Evolutionary conservation across 768 basidiomycete species (phyloP).

Genomic region (Leucosporidium scottii): DNA sequence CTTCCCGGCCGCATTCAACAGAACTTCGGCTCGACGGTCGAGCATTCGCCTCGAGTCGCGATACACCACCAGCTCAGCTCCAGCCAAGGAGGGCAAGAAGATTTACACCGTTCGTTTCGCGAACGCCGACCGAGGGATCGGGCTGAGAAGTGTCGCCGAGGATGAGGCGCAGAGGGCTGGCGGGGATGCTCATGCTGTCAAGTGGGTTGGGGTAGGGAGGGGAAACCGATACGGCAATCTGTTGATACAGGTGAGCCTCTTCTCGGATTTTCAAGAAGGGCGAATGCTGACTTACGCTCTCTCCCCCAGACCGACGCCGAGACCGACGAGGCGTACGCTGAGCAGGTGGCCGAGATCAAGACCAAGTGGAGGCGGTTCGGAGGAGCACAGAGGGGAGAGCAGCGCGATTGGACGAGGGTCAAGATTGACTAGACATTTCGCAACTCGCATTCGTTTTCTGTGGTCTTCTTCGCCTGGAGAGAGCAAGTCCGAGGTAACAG

Average conservation of each 20-base stretch:
- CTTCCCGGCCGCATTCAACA: background rate
- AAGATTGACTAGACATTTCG: constrained; percentile 5
- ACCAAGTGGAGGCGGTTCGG: constrained; percentile 24
- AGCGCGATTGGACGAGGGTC: constrained; percentile 15
- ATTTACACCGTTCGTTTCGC: constrained; percentile 19
- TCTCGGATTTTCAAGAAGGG: background rate
- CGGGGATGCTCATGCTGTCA: background rate
- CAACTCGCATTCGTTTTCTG: too few species aligned
- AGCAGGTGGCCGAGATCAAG: constrained; percentile 24
- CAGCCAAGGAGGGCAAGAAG: background rate
- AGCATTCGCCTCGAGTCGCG: background rate
- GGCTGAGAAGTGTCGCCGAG: constrained; percentile 19
- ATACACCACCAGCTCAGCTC: background rate
- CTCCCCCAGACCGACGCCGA: constrained; percentile 6
- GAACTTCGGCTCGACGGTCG: background rate
- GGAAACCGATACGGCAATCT: constrained; percentile 7
- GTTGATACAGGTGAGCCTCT: constrained; percentile 2
- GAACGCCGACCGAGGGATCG: constrained; percentile 18
- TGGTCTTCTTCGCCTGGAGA: too few species aligned
- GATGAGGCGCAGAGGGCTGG: constrained; percentile 7
- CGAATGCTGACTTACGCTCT: background rate
- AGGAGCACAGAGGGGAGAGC: background rate
- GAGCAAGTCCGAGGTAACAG: too few species aligned
- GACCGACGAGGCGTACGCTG: constrained; percentile 12
- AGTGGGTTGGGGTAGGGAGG: constrained; percentile 18